Evolutionary conservation across 148 eudicot genomes (phyloP), one percentile per base, ranked within the genome.

Genomic region (Persicaria maculosa): DNA sequence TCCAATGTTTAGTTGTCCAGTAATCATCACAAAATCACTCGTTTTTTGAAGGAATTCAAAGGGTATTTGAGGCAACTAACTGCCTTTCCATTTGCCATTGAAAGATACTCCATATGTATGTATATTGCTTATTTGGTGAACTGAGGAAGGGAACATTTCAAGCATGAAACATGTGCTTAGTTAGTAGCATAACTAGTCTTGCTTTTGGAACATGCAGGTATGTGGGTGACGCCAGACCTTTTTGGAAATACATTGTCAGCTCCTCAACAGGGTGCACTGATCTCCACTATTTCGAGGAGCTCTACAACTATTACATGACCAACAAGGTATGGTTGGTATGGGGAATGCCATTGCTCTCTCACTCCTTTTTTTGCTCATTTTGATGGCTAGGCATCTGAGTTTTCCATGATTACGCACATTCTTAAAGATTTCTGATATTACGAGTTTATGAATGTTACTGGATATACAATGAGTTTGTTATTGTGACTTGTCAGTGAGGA

Each of bases 261-360:
- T 92, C 93, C 64, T 95, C 97, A 45, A 95, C 99, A n/a, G 99
- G 99, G 47, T 95, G 97, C 77, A 86, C 99, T 1, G 93, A 95
- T 75, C 58, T 84, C 67, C 93, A 87, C 75, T 95, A 95, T 82
- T 95, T 95, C 79, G 98, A 95, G 87, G 98, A 95, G 83, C 81
- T 95, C 25, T 95, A 95, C 75, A 82, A 90, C 80, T 95, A 95
- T 79, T 95, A 86, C 44, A 89, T 81, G 75, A 95, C 99, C 68
- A 92, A 95, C 16, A 95, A 92, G 96, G 98, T 94, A 25, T 55
- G 43, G 81, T 25, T 61, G 48, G 36, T 31, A 31, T 0, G 61
- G 61, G 61, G 61, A 55, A 7, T 31, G 36, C 36, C 2, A 31
- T 31, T 31, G 36, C 36, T 2, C 2, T 1, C 36, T 31, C 36